phyloP scores from a whole-genome alignment of 2,329 filamentous ascomycete species.

The Alternaria atra region DNA sequence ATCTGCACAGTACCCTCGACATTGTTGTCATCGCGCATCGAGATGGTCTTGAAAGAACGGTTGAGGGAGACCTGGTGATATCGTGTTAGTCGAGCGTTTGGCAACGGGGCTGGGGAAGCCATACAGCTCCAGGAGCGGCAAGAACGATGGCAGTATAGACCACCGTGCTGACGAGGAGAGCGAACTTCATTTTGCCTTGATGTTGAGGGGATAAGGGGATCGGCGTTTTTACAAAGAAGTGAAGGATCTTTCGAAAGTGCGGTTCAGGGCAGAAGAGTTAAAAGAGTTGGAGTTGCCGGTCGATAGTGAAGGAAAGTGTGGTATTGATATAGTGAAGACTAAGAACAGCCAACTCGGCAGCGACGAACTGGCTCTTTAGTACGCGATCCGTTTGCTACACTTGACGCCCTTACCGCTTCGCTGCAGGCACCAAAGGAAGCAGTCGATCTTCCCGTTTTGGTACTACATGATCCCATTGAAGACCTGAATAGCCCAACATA shows the following conservation, averaged over 20 bases:
- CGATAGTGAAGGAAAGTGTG: background rate
- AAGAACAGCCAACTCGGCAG: background rate
- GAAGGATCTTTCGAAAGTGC: background rate
- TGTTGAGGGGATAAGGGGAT: background rate
- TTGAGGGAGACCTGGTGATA: constrained; percentile 8
- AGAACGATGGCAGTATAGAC: constrained; percentile 10
- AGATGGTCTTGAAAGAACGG: constrained; percentile 11
- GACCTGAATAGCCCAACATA: background rate
- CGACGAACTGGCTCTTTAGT: background rate
- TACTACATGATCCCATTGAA: background rate
- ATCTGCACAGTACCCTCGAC: background rate
- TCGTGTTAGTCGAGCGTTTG: background rate
- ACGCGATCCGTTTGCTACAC: background rate
- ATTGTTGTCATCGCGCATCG: background rate
- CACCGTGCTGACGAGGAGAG: constrained; percentile 4
- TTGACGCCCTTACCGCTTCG: background rate
- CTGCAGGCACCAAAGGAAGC: background rate
- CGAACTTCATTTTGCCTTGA: constrained; percentile 9
- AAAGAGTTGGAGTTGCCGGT: background rate
- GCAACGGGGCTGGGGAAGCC: background rate
- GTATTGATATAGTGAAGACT: background rate
- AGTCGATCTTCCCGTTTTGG: background rate
- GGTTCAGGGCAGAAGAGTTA: background rate
- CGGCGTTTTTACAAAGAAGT: background rate
- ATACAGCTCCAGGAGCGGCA: constrained; percentile 13